A percentile compares a stretch with the other conserved stretches of the same genome.
Conservation (phyloP, 1,284 basidiomycete species). For the Xanthoconium separans region DNA sequence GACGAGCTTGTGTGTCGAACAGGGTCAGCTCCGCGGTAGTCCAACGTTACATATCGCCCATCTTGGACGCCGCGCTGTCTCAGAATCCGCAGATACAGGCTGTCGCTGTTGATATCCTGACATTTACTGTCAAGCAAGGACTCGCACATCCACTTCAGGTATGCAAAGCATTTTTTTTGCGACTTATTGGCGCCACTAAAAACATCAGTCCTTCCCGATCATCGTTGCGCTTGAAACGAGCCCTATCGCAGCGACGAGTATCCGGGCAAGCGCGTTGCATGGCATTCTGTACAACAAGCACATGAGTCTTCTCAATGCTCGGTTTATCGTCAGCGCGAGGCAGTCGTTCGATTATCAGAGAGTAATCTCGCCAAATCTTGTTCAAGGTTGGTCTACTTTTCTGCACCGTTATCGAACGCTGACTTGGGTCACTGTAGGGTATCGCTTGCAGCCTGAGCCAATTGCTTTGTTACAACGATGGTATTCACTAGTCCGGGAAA, state of each 20-base stretch:
- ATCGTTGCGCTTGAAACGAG: slow-evolving; percentile 94
- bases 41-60: slow-evolving; percentile 85
- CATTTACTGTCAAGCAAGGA: slow-evolving; percentile 92
- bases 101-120: slow-evolving; percentile 87
- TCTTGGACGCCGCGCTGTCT: slow-evolving; percentile 81
- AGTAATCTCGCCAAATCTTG: slow-evolving; percentile 44
- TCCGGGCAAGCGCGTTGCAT: slow-evolving; percentile 81
- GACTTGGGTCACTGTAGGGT: slow-evolving; percentile 45
- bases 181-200: background rate
- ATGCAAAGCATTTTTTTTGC: slow-evolving; percentile 15
- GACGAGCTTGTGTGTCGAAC: slow-evolving; percentile 1
- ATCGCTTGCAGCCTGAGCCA: slow-evolving; percentile 57
- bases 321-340: slow-evolving; percentile 78
- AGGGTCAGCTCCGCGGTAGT: slow-evolving; percentile 93
- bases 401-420: background rate
- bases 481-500: slow-evolving; percentile 90
- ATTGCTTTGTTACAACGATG: slow-evolving; percentile 82
- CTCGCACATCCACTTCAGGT: slow-evolving; percentile 92
- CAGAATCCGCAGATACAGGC: slow-evolving; percentile 71
- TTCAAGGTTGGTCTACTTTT: slow-evolving; percentile 44
- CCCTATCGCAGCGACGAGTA: slow-evolving; percentile 57
- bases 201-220: slow-evolving; percentile 80
- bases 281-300: slow-evolving; percentile 86
- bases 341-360: slow-evolving; percentile 85
- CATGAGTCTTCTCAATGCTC: slow-evolving; percentile 83